Evolutionary conservation across 169 alveolate species (phyloP).

Genomic region (Ichthyophthirius multifiliis): DNA sequence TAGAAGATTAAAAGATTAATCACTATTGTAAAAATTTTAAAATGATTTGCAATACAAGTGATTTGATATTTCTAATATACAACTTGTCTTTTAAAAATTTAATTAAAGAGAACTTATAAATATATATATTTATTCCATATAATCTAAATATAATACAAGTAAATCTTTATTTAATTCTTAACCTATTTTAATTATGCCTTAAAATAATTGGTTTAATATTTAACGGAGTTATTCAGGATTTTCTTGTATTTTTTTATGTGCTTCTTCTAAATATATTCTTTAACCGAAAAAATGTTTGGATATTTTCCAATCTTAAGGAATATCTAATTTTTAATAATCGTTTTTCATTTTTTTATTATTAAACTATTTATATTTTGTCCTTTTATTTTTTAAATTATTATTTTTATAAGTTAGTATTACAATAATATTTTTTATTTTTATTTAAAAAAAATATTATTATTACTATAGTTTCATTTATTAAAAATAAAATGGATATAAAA

Average conservation of each 20-base stretch:
- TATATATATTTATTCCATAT: background rate
- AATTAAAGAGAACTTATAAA: background rate
- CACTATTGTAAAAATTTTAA: background rate
- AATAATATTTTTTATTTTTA: too few species aligned
- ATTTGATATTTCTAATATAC: background rate
- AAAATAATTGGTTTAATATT: background rate
- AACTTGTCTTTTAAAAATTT: background rate
- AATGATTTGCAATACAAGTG: background rate
- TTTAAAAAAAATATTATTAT: too few species aligned
- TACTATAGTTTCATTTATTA: too few species aligned
- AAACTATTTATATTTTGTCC: too few species aligned
- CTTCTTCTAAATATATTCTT: background rate
- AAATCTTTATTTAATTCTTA: background rate
- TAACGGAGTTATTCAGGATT: background rate
- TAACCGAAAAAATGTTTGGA: background rate
- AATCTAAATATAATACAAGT: background rate
- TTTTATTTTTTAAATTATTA: too few species aligned
- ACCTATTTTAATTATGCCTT: background rate
- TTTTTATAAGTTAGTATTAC: too few species aligned
- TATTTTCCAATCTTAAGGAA: background rate
- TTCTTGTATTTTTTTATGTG: background rate
- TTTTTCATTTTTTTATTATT: too few species aligned
- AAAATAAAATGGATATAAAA: too few species aligned
- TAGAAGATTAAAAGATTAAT: background rate
- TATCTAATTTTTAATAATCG: background rate